These are phyloP conservation scores for Acanthamoeba culbertsoni DNA, from an alignment of 208 protist genomes.

Conservation along the genomic window DNA sequence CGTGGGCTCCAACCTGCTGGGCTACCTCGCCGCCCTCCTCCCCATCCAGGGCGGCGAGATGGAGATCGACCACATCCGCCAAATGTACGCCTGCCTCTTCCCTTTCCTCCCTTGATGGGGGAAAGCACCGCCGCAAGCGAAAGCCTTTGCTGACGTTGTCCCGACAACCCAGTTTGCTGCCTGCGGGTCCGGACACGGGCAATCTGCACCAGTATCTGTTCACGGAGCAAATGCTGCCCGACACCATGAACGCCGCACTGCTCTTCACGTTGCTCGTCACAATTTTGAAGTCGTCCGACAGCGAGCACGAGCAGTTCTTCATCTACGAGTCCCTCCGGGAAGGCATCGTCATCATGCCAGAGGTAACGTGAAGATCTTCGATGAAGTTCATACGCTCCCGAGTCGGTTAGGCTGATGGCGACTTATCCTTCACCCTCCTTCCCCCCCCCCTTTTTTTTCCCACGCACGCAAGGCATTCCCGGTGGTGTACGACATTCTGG, in stretches of 20 bases:
- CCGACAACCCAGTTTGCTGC: neutral
- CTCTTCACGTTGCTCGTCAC: conserved; percentile 47
- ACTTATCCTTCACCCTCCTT: too few relatives aligned
- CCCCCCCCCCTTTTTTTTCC: too few relatives aligned
- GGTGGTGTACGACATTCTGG: conserved; percentile 33
- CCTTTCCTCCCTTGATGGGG: neutral
- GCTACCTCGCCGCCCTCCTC: conserved; percentile 42
- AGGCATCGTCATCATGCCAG: conserved; percentile 14
- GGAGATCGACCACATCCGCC: conserved; percentile 33
- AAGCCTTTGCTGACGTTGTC: neutral
- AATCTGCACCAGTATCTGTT: conserved; percentile 27
- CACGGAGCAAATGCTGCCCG: conserved; percentile 45
- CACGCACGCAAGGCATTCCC: too few relatives aligned
- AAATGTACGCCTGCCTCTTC: neutral
- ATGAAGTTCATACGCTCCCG: too few relatives aligned
- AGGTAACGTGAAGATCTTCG: too few relatives aligned
- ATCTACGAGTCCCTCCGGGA: conserved; percentile 46
- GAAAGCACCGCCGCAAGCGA: neutral
- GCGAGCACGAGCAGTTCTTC: conserved; percentile 52
- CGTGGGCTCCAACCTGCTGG: conserved; percentile 9
- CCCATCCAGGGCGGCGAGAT: conserved; percentile 24
- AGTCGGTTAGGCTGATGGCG: too few relatives aligned
- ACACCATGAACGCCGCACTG: conserved; percentile 34
- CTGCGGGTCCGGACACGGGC: conserved; percentile 4
- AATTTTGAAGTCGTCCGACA: conserved; percentile 49